Conservation (phyloP, 2,329 filamentous ascomycete species). For the Lachnellula hyalina region DNA sequence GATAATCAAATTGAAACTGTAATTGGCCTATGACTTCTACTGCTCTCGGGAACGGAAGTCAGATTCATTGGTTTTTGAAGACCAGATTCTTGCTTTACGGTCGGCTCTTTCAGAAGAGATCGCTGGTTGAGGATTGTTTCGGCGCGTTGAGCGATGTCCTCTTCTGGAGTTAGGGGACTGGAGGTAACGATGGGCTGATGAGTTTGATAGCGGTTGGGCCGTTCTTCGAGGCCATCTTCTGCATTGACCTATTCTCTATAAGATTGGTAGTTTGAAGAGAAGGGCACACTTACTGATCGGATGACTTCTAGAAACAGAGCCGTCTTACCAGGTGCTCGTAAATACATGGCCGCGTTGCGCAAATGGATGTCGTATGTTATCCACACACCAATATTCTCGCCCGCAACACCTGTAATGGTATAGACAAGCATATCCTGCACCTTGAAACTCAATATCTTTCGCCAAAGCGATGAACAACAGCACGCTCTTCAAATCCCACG, state of each 20-base stretch:
- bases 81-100: not conserved
- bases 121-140: not conserved
- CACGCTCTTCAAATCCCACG: not conserved
- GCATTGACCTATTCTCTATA: not conserved
- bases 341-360: slow-evolving; percentile 1
- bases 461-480: not conserved
- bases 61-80: too few relatives aligned
- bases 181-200: not conserved
- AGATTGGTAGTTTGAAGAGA: not conserved
- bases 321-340: not conserved
- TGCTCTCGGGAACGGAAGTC: not conserved
- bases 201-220: not conserved
- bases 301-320: not conserved
- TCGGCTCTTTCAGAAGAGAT: not conserved
- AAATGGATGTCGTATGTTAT: not conserved
- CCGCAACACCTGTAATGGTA: not conserved
- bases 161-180: not conserved
- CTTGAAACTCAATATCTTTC: not conserved
- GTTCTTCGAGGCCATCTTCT: not conserved
- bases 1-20: not conserved
- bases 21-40: not conserved
- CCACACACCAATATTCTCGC: not conserved
- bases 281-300: not conserved
- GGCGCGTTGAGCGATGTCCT: not conserved
- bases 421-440: not conserved